These are phyloP conservation scores for Macroventuria anomochaeta DNA, from an alignment of 2,329 filamentous ascomycete genomes.

Conservation along the genomic window DNA sequence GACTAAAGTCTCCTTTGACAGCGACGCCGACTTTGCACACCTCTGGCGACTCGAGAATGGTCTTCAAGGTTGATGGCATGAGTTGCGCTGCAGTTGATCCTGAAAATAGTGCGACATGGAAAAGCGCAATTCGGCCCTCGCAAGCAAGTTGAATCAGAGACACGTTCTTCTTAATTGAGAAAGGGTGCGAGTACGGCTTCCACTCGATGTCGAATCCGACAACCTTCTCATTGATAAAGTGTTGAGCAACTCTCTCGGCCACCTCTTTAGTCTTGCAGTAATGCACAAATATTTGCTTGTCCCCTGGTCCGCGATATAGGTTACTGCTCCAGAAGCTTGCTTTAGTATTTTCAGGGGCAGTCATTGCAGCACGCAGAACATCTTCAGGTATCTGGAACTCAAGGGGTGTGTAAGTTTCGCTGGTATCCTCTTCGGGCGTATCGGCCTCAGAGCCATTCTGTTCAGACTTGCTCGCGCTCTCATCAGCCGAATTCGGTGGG, in stretches of 20 bases:
- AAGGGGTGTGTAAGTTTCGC: slow-evolving; percentile 33
- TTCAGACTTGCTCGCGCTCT: neutral
- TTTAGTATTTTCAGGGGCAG: slow-evolving; percentile 38
- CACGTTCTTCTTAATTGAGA: slow-evolving; percentile 77
- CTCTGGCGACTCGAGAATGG: slow-evolving; percentile 72
- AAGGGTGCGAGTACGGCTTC: slow-evolving; percentile 55
- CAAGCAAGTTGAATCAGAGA: slow-evolving; percentile 85
- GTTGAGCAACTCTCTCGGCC: slow-evolving; percentile 70
- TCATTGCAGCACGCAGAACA: slow-evolving; percentile 35
- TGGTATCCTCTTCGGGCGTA: slow-evolving; percentile 17
- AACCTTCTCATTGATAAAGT: slow-evolving; percentile 72
- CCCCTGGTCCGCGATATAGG: slow-evolving; percentile 66
- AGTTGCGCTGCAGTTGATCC: slow-evolving; percentile 59
- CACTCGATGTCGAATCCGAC: slow-evolving; percentile 94
- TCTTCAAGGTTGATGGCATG: slow-evolving; percentile 71
- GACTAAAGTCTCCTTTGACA: slow-evolving; percentile 68
- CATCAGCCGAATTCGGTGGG: neutral
- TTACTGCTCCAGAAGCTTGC: slow-evolving; percentile 69
- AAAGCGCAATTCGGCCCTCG: slow-evolving; percentile 76
- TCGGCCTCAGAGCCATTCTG: slow-evolving; percentile 4
- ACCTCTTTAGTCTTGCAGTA: slow-evolving; percentile 75
- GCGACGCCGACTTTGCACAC: slow-evolving; percentile 79
- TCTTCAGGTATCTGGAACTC: slow-evolving; percentile 44
- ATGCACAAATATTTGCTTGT: slow-evolving; percentile 69
- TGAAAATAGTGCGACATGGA: slow-evolving; percentile 69